A percentile compares a stretch with the other conserved stretches of the same genome.
These are phyloP conservation scores for Houttuynia cordata DNA, from an alignment of 164 flowering plant genomes.

Conservation along the genomic window DNA sequence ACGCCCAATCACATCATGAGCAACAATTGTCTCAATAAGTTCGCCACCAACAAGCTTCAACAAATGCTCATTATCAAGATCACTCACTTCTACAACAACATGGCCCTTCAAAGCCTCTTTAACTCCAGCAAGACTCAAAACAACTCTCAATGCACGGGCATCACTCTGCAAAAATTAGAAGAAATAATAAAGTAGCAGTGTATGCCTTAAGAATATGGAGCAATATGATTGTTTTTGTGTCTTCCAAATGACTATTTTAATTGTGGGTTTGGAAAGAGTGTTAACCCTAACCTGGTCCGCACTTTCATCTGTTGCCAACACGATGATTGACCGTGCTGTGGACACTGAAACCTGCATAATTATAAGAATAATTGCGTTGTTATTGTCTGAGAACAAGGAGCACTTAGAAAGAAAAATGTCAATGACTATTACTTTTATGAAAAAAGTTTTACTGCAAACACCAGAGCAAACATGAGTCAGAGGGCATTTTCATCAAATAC, in stretches of 20 bases:
- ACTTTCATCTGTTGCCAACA: conserved; percentile 86
- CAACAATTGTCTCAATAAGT: conserved; percentile 84
- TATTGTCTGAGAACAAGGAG: too few species aligned
- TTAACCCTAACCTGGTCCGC: conserved; percentile 64
- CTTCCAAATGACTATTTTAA: background rate
- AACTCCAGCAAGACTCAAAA: conserved; percentile 87
- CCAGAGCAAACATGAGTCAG: too few species aligned
- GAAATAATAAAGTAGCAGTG: background rate
- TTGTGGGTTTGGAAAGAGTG: background rate
- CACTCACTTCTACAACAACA: conserved; percentile 95
- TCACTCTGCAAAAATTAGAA: conserved; percentile 48
- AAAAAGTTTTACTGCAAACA: too few species aligned
- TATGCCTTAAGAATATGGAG: too few species aligned
- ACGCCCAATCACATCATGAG: conserved; percentile 96
- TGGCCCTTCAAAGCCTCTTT: conserved; percentile 83
- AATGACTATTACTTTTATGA: too few species aligned
- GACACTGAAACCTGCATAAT: conserved; percentile 70
- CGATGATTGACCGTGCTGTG: conserved; percentile 85
- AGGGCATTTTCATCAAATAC: too few species aligned
- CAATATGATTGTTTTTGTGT: too few species aligned
- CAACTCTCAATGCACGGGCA: conserved; percentile 92
- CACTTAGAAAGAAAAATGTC: background rate
- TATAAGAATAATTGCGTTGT: background rate
- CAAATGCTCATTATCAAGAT: conserved; percentile 85
- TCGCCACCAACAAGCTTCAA: conserved; percentile 98